These are phyloP conservation scores for Podaxis pistillaris DNA, from an alignment of 768 basidiomycete species.

Conservation along the genomic window DNA sequence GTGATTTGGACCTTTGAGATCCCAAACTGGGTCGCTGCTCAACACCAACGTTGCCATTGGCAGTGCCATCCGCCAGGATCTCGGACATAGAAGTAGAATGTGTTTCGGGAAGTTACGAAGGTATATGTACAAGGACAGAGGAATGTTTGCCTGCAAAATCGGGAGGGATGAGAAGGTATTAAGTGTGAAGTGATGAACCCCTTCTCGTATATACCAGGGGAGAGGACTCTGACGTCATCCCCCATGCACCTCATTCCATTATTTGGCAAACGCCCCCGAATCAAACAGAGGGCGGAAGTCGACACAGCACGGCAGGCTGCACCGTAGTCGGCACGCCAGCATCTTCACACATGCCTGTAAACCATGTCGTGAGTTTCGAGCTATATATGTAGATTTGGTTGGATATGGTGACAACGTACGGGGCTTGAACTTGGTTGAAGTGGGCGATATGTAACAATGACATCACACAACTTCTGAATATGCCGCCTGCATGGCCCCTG, in stretches of 20 bases:
- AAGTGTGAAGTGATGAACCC: not conserved
- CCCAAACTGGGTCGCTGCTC: not conserved
- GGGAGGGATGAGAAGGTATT: not conserved
- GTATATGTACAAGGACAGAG: not conserved
- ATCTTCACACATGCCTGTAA: not conserved
- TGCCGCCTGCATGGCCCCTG: not conserved
- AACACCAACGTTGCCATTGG: not conserved
- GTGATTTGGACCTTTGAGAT: not conserved
- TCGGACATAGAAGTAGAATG: not conserved
- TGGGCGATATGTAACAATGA: not conserved
- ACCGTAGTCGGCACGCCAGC: no score
- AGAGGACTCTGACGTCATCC: constrained; percentile 2
- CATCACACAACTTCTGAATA: not conserved
- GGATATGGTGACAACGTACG: no score
- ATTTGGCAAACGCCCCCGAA: not conserved
- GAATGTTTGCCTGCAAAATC: not conserved
- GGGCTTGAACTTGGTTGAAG: not conserved
- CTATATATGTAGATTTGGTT: no score
- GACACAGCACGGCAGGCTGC: no score
- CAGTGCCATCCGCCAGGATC: not conserved
- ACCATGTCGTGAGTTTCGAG: not conserved
- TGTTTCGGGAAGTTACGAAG: not conserved
- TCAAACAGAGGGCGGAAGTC: not conserved
- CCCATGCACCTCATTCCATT: not conserved
- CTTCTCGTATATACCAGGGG: not conserved